phyloP scores from a whole-genome alignment of 345 rosid genomes.

The Syzygium grande region DNA sequence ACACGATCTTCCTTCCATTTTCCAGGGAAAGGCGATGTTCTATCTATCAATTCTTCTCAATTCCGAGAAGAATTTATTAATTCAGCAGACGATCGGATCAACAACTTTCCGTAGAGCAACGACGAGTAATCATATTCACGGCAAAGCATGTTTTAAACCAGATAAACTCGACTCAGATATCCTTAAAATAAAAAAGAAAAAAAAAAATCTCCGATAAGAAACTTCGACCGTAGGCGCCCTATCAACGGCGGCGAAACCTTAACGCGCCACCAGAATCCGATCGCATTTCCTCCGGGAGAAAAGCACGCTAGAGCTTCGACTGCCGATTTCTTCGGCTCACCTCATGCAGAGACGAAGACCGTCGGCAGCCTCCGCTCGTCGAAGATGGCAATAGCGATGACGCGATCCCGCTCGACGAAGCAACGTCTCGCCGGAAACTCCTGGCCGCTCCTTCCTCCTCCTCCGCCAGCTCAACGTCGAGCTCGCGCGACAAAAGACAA shows the following conservation, averaged over 20 bases:
- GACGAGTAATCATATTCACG: not conserved
- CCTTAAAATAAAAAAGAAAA: not conserved
- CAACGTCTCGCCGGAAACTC: not conserved
- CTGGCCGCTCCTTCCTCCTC: not conserved
- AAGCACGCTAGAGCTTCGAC: not conserved
- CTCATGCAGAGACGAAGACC: not conserved
- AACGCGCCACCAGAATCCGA: not conserved
- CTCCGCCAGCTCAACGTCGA: not conserved
- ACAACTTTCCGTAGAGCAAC: not conserved
- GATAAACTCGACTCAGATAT: not conserved
- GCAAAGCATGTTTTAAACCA: not conserved
- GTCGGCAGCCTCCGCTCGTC: not conserved
- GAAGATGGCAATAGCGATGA: not conserved
- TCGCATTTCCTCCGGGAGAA: not conserved
- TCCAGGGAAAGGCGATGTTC: not conserved
- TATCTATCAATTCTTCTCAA: not conserved
- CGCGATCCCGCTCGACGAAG: not conserved
- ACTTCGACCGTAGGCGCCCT: not conserved
- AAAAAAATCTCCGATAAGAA: not conserved
- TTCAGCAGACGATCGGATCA: not conserved
- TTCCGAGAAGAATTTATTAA: not conserved
- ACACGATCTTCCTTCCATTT: not conserved
- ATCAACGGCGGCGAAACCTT: not conserved
- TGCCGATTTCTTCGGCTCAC: not conserved
- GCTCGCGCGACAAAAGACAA: not conserved